phyloP scores from a whole-genome alignment of 192 early-diverging fungal genomes.

The Coemansia sp. region DNA sequence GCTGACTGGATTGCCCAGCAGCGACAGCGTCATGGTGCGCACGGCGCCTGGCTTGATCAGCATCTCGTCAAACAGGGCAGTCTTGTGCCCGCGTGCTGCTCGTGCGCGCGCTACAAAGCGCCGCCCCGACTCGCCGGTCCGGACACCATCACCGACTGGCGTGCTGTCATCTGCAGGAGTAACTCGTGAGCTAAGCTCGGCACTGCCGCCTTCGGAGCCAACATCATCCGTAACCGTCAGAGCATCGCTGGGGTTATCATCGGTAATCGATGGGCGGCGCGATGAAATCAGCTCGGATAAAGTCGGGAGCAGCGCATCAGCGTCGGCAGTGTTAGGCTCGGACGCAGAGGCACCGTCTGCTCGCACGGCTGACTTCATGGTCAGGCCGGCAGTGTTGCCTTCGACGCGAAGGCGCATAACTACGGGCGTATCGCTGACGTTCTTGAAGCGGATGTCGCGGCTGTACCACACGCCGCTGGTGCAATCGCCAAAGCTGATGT shows the following conservation, averaged over 20 bases:
- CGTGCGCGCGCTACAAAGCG: conserved; percentile 3
- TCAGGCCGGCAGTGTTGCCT: conserved; percentile 34
- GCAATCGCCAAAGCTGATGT: conserved; percentile 93
- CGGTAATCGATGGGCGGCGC: conserved; percentile 2
- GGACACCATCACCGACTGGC: not conserved
- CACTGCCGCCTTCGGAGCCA: conserved; percentile 9
- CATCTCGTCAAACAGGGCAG: conserved; percentile 72
- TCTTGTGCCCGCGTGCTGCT: conserved; percentile 12
- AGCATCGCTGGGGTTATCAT: conserved; percentile 8
- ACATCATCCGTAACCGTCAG: conserved; percentile 6
- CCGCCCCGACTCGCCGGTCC: not conserved
- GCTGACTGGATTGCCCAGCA: conserved; percentile 41
- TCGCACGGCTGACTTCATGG: conserved; percentile 22
- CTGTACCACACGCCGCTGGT: conserved; percentile 85
- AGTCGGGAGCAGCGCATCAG: not conserved
- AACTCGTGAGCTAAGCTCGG: not conserved
- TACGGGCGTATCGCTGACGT: conserved; percentile 71
- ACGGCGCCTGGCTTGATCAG: conserved; percentile 80
- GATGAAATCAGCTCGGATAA: not conserved
- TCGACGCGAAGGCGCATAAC: conserved; percentile 71
- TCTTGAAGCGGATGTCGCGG: conserved; percentile 76
- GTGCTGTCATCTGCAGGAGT: conserved; percentile 6
- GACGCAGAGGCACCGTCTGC: not conserved
- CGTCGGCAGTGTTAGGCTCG: not conserved
- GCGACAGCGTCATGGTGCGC: conserved; percentile 77